These are phyloP conservation scores for Mucuna pruriens DNA, from an alignment of 306 rosid species.

Conservation along the genomic window DNA sequence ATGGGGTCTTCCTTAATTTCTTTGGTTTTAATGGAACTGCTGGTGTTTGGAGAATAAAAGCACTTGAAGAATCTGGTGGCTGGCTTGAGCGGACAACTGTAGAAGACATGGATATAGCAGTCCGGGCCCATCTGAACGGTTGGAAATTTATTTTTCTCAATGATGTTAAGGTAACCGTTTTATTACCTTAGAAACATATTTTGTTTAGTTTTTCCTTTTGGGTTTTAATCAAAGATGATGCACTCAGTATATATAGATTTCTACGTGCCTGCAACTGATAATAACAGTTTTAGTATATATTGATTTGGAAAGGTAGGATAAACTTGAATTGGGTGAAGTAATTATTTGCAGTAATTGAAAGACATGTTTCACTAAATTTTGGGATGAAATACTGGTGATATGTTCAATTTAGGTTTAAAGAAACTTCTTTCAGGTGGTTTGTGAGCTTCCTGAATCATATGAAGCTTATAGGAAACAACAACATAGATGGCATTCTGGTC, in stretches of 20 bases:
- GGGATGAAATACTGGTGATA: not conserved
- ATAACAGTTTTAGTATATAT: not conserved
- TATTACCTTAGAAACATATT: not conserved
- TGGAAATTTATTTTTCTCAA: constrained; percentile 82
- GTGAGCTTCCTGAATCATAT: constrained; percentile 81
- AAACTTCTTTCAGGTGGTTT: constrained; percentile 61
- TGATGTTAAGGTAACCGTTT: constrained; percentile 67
- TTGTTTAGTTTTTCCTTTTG: not conserved
- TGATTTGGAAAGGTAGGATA: constrained; percentile 11
- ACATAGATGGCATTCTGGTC: constrained; percentile 83
- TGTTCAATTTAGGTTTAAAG: constrained; percentile 9
- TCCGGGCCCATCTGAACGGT: constrained; percentile 79
- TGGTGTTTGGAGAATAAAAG: constrained; percentile 85
- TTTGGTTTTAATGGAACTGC: constrained; percentile 88
- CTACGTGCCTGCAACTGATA: constrained; percentile 16
- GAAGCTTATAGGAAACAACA: constrained; percentile 81
- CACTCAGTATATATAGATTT: not conserved
- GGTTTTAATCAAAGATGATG: not conserved
- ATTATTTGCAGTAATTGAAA: not conserved
- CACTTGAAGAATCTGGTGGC: constrained; percentile 83
- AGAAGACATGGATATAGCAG: constrained; percentile 88
- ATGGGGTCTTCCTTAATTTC: constrained; percentile 71
- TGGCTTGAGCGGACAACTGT: constrained; percentile 87
- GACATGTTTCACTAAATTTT: not conserved
- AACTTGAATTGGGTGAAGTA: constrained; percentile 14